Percentiles rank a stretch among this genome's conserved stretches.
These are phyloP conservation scores for Termitomyces bulborhizus DNA, from an alignment of 768 basidiomycete genomes.

Conservation along the genomic window DNA sequence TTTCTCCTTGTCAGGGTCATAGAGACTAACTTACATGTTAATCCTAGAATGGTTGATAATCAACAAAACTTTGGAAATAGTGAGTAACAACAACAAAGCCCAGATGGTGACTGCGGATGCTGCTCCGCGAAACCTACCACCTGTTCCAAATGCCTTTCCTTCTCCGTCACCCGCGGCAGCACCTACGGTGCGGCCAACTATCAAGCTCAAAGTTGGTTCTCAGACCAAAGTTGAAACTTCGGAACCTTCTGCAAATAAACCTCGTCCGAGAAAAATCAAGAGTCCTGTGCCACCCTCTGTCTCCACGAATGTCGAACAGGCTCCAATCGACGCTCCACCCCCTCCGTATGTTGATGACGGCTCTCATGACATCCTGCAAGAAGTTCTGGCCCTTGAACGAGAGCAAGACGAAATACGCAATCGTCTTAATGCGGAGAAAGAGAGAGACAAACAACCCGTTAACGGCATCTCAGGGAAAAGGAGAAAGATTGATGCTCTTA, in stretches of 20 bases:
- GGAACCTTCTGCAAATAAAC: conserved; percentile 29
- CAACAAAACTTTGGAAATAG: conserved; percentile 74
- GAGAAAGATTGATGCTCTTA: conserved; percentile 36
- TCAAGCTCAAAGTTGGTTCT: conserved; percentile 62
- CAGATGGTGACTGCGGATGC: conserved; percentile 20
- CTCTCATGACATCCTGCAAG: conserved; percentile 75
- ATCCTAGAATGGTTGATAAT: conserved; percentile 78
- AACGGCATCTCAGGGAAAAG: conserved; percentile 48
- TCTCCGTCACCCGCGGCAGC: conserved; percentile 15
- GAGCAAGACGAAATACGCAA: conserved; percentile 54
- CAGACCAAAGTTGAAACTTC: conserved; percentile 25
- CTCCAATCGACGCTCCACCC: conserved; percentile 52
- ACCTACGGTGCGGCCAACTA: conserved; percentile 44
- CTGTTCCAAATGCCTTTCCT: conserved; percentile 33
- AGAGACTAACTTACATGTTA: not conserved
- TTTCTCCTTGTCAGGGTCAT: not conserved
- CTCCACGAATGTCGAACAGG: conserved; percentile 19
- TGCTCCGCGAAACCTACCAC: conserved; percentile 30
- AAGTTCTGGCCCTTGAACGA: conserved; percentile 75
- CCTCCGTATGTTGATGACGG: conserved; percentile 74
- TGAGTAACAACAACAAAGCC: conserved; percentile 23
- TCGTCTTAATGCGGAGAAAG: conserved; percentile 33
- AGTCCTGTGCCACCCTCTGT: conserved; percentile 25
- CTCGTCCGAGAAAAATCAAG: conserved; percentile 37
- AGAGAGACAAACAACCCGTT: conserved; percentile 27